Base-by-base conservation (phyloP, 2,329 filamentous ascomycete species). In the Diaporthe sp. region DNA sequence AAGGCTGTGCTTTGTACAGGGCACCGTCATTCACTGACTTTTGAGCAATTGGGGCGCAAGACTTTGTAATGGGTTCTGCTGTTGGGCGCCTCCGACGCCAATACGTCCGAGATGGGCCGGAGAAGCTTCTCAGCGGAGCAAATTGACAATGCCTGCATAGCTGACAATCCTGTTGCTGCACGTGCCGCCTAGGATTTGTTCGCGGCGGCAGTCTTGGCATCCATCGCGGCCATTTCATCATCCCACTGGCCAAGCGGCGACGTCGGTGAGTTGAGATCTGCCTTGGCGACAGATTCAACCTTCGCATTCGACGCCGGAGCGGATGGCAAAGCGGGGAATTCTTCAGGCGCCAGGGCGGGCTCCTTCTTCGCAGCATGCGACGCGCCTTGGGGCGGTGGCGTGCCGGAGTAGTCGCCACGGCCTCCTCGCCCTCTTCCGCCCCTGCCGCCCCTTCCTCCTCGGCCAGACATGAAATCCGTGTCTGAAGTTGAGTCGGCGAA, bases 201-300 rank as follows among this genome's bases (percentile, higher is more conserved):
- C 15, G 73, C 74, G 12, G 74, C 74, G 37, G 74, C 75, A 17
- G 73, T 71, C 77, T 79, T 81, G 77, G 73, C 86, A 37, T 90
- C 88, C 17, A 88, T 82, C 7, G 85, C 87, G 67, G 88, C 88
- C 85, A 91, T 89, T 82, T 92, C 90, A 49, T 92, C 90, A 70
- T 88, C 90, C 90, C 90, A 91, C 73, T 88, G 86, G 12, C 87
- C 86, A 0, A 83, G 83, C 10, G 85, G 82, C 8, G 85, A 84
- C 1, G 84, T 58, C 22, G 85, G 80, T 73, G 83, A 81, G n/a
- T 82, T 77, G 39, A 74, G 78, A 75, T 72, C 78, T 10, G 71
- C 61, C 71, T 78, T 79, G 31, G 78, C 62, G 37, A 80, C 60
- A n/a, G 76, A 68, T 17, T 78, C 77, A 19, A 74, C 19, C 68